A percentile compares a stretch with the other conserved stretches of the same genome.
Evolutionary conservation across 2,329 filamentous ascomycete genomes (phyloP).

Genomic region (Fusarium nodosum): DNA sequence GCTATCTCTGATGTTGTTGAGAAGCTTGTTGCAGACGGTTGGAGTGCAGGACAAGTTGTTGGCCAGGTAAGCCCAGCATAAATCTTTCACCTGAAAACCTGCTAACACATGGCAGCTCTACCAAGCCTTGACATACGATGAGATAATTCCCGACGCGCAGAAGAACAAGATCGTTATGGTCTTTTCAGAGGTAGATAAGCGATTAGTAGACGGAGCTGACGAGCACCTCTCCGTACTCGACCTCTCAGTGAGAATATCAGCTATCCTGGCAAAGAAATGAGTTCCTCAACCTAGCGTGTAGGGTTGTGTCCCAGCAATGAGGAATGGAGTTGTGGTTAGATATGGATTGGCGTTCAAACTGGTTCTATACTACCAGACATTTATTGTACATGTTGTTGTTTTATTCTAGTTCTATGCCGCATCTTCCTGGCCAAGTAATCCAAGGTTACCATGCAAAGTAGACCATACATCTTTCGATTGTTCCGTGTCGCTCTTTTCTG

Average conservation of each 20-base stretch:
- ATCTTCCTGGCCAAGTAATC: conserved; percentile 61
- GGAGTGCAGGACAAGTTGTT: conserved; percentile 92
- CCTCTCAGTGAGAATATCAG: conserved; percentile 83
- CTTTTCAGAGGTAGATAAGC: conserved; percentile 95
- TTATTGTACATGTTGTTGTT: conserved; percentile 27
- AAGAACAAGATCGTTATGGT: conserved; percentile 91
- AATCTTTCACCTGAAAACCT: neutral
- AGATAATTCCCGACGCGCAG: conserved; percentile 83
- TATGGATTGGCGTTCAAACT: conserved; percentile 45
- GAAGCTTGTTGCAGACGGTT: conserved; percentile 94
- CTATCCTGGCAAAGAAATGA: conserved; percentile 70
- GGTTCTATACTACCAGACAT: conserved; percentile 39
- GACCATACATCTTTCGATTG: conserved; percentile 63
- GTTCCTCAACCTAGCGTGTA: conserved; percentile 2
- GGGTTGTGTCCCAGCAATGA: conserved; percentile 24
- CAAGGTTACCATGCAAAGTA: conserved; percentile 66
- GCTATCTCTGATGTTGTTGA: conserved; percentile 84
- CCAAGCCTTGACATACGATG: conserved; percentile 84
- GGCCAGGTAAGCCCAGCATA: conserved; percentile 70
- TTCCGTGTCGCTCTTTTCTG: conserved; percentile 43
- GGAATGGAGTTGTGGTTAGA: conserved; percentile 46
- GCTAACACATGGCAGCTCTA: conserved; percentile 71
- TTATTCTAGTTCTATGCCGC: conserved; percentile 34
- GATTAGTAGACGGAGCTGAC: conserved; percentile 92
- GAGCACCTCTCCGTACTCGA: conserved; percentile 95